These are phyloP conservation scores for Raddia distichophylla DNA, from an alignment of 176 grass and related monocot species.

Conservation along the genomic window DNA sequence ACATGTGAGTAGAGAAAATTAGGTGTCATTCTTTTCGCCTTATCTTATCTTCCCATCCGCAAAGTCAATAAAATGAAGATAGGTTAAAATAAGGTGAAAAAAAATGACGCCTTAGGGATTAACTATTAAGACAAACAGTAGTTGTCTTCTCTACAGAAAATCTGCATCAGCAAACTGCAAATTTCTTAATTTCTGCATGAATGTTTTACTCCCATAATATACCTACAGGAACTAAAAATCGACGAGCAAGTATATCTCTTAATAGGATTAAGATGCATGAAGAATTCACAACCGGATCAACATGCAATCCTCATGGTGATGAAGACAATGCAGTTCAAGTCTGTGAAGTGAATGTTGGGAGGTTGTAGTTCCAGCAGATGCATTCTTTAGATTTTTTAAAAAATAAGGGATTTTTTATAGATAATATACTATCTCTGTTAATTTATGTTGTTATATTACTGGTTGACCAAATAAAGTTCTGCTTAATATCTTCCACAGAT, in stretches of 20 bases:
- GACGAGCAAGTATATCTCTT: slow-evolving; percentile 35
- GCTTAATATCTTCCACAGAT: slow-evolving; percentile 50
- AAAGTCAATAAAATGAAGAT: too few species aligned
- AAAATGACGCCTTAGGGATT: slow-evolving; percentile 4
- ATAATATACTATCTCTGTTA: slow-evolving; percentile 20
- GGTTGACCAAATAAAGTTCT: slow-evolving; percentile 18
- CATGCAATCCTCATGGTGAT: slow-evolving; percentile 27
- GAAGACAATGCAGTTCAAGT: slow-evolving; percentile 39
- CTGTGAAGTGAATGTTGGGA: slow-evolving; percentile 45
- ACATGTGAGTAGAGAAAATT: background rate
- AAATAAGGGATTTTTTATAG: background rate
- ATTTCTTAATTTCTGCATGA: slow-evolving; percentile 32
- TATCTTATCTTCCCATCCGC: too few species aligned
- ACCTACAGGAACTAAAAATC: slow-evolving; percentile 48
- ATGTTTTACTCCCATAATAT: slow-evolving; percentile 37
- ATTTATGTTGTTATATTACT: slow-evolving; percentile 24
- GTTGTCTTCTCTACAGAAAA: slow-evolving; percentile 7
- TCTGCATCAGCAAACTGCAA: background rate
- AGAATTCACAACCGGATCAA: slow-evolving; percentile 36
- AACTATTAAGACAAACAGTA: background rate
- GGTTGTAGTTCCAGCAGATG: slow-evolving; percentile 46
- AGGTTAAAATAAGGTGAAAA: too few species aligned
- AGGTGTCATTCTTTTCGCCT: too few species aligned
- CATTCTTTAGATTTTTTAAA: slow-evolving; percentile 18
- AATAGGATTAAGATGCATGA: slow-evolving; percentile 34